These are phyloP conservation scores for Cladophialophora yegresii DNA, from an alignment of 2,329 filamentous ascomycete species.

Conservation along the genomic window DNA sequence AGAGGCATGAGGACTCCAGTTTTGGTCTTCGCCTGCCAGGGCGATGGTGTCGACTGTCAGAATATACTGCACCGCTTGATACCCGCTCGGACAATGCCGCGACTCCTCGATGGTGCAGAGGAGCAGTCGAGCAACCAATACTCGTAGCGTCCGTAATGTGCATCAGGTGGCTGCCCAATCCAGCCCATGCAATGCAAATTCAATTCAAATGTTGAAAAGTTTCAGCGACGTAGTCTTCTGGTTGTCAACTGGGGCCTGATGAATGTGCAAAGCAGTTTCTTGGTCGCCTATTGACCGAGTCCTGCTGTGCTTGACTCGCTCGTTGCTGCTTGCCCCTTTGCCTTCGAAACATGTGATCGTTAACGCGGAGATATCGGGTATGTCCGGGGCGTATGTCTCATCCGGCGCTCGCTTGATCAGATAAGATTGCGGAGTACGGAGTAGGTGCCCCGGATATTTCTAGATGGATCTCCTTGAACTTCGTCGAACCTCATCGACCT, in stretches of 20 bases:
- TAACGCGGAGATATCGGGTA: not conserved
- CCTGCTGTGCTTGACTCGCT: not conserved
- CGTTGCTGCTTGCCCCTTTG: not conserved
- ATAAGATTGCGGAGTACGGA: slow-evolving; percentile 18
- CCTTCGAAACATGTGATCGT: not conserved
- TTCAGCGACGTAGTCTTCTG: not conserved
- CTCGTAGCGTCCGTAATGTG: slow-evolving; percentile 1
- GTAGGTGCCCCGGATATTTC: not conserved
- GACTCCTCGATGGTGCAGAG: not conserved
- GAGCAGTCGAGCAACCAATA: slow-evolving; percentile 1
- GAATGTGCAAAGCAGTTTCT: not conserved
- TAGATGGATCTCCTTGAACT: not conserved
- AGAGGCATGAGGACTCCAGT: not conserved
- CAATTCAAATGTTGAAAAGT: not conserved
- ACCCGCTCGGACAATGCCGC: not conserved
- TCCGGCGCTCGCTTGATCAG: slow-evolving; percentile 3
- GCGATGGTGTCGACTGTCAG: not conserved
- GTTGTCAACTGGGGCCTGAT: not conserved
- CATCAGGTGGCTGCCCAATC: not conserved
- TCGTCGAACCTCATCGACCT: not conserved
- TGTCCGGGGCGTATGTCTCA: not conserved
- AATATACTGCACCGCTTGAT: not conserved
- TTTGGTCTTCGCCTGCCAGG: not conserved
- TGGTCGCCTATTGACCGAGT: no score
- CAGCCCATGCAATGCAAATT: slow-evolving; percentile 1